A percentile compares a stretch with the other conserved stretches of the same genome.
These are phyloP conservation scores for Spergularia azorica DNA, from an alignment of 179 eudicot genomes.

Conservation along the genomic window DNA sequence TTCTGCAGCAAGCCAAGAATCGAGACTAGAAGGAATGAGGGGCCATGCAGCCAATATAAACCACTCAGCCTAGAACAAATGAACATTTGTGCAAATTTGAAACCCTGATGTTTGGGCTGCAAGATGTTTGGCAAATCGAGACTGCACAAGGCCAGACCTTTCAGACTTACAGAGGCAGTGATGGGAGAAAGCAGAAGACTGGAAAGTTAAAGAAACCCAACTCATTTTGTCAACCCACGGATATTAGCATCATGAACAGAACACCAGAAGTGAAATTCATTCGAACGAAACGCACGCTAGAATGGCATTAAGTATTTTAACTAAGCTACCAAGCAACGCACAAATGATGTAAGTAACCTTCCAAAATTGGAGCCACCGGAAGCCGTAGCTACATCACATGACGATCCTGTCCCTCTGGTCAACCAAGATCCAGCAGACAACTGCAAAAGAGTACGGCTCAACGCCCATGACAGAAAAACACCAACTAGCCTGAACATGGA, in stretches of 20 bases:
- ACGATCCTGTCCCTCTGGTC: slow-evolving; percentile 1
- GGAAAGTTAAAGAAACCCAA: neutral
- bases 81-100: neutral
- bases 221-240: neutral
- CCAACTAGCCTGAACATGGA: neutral
- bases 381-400: slow-evolving; percentile 11
- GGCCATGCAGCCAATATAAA: neutral
- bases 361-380: slow-evolving; percentile 15
- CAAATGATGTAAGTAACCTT: slow-evolving; percentile 19
- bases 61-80: neutral
- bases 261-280: neutral
- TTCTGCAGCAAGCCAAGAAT: neutral
- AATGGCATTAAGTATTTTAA: neutral
- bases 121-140: neutral
- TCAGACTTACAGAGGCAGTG: neutral
- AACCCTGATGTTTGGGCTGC: neutral
- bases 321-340: neutral
- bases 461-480: slow-evolving; percentile 17
- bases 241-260: neutral
- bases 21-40: too few species aligned
- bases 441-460: slow-evolving; percentile 30
- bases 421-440: slow-evolving; percentile 19
- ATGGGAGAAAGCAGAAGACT: neutral
- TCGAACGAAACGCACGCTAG: neutral
- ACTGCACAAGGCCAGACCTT: neutral